These are phyloP conservation scores for Xylaria bambusicola DNA, from an alignment of 495 filamentous ascomycete species.

Conservation along the genomic window DNA sequence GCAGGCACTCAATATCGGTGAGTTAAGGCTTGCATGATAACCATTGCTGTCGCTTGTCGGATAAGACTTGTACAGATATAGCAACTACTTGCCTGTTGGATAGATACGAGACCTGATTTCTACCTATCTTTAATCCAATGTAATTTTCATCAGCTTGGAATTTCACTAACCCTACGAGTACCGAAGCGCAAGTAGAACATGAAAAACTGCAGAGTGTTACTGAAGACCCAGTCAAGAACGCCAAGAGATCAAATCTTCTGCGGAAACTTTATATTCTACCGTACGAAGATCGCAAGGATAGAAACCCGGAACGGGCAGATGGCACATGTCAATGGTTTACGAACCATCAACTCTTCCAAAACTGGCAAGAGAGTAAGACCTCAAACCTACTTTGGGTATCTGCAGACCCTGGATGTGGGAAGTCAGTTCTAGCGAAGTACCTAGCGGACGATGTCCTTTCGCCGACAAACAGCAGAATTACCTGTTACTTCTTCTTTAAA, in stretches of 20 bases:
- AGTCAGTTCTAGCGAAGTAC: conserved; percentile 51
- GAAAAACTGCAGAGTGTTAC: too few species aligned
- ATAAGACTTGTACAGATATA: neutral
- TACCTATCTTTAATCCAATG: neutral
- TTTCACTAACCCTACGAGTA: too few species aligned
- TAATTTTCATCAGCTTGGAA: neutral
- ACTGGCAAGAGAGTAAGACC: conserved; percentile 30
- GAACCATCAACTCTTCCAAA: conserved; percentile 31
- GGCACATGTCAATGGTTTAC: conserved; percentile 50
- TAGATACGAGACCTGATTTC: neutral
- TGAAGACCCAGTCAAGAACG: neutral
- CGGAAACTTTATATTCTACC: neutral
- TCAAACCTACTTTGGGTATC: conserved; percentile 49
- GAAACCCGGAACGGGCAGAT: conserved; percentile 35
- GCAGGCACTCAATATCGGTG: too few species aligned
- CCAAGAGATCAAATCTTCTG: neutral
- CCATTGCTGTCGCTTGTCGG: neutral
- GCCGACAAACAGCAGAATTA: conserved; percentile 12
- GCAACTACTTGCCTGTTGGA: too few species aligned
- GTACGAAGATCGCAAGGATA: conserved; percentile 44
- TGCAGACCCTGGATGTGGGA: conserved; percentile 58
- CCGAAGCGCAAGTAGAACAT: too few species aligned
- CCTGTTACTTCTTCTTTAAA: conserved; percentile 62
- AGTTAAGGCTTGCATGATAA: neutral
- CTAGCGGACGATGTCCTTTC: conserved; percentile 41